phyloP scores from a whole-genome alignment of 1,139 yeast species.

The Candida pseudoviswanathii region DNA sequence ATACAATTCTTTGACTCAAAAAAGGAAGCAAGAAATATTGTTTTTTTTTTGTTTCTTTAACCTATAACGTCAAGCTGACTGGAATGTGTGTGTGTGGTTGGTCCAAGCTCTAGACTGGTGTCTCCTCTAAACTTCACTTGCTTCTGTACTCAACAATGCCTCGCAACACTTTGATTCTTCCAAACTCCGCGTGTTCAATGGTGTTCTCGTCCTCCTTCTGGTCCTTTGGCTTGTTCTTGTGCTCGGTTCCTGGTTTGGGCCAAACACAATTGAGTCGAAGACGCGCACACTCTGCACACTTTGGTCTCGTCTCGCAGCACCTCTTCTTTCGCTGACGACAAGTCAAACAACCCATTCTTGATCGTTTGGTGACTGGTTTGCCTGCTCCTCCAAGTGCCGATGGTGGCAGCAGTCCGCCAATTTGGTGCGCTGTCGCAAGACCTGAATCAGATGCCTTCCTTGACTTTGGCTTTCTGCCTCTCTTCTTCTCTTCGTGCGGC shows the following conservation, averaged over 20 bases:
- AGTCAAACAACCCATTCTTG: slow-evolving; percentile 50
- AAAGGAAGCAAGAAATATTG: not conserved
- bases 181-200: slow-evolving; percentile 54
- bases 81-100: no score
- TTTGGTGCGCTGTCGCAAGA: not conserved
- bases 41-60: not conserved
- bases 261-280: slow-evolving; percentile 49
- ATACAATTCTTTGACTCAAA: not conserved
- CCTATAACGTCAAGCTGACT: not conserved
- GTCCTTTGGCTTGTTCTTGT: slow-evolving; percentile 50
- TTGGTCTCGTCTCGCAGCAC: slow-evolving; percentile 46
- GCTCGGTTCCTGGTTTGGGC: slow-evolving; percentile 55
- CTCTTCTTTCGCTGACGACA: slow-evolving; percentile 49
- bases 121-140: slow-evolving; percentile 8
- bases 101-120: not conserved
- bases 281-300: slow-evolving; percentile 44
- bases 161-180: slow-evolving; percentile 60
- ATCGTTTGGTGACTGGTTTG: slow-evolving; percentile 32
- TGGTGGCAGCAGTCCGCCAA: not conserved
- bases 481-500: slow-evolving; percentile 9
- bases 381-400: not conserved
- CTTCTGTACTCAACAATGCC: slow-evolving; percentile 57
- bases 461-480: slow-evolving; percentile 12
- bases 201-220: slow-evolving; percentile 50
- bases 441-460: slow-evolving; percentile 3